These are phyloP conservation scores for Cucurbita moschata DNA, from an alignment of 306 rosid genomes.

Conservation along the genomic window DNA sequence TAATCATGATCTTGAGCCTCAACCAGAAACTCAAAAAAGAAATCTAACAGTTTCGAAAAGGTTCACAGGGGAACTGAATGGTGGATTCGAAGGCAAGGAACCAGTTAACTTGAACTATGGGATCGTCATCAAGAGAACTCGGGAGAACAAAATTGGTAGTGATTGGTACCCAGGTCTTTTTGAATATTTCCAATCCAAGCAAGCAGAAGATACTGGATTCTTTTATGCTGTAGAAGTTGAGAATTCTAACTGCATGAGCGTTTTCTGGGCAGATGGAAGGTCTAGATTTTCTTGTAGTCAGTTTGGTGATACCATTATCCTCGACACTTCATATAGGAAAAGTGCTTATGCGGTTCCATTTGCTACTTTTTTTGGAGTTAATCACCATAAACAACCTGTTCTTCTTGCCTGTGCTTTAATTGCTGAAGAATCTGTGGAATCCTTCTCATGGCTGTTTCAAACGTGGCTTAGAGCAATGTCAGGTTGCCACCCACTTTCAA, in stretches of 20 bases:
- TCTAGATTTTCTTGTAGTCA: slow-evolving; percentile 85
- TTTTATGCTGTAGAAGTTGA: slow-evolving; percentile 73
- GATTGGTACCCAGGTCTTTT: slow-evolving; percentile 68
- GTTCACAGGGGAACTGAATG: slow-evolving; percentile 44
- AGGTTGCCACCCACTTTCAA: slow-evolving; percentile 58
- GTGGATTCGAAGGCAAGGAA: slow-evolving; percentile 46
- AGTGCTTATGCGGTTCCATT: slow-evolving; percentile 64
- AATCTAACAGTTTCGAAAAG: slow-evolving; percentile 37
- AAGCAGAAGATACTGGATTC: slow-evolving; percentile 90
- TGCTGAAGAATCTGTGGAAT: slow-evolving; percentile 76
- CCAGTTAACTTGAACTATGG: slow-evolving; percentile 40
- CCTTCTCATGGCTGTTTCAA: slow-evolving; percentile 84
- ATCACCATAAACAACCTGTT: slow-evolving; percentile 90
- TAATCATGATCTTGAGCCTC: slow-evolving; percentile 60
- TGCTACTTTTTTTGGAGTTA: slow-evolving; percentile 77
- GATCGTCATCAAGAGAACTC: slow-evolving; percentile 32
- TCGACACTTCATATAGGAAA: slow-evolving; percentile 73
- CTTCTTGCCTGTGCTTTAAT: slow-evolving; percentile 89
- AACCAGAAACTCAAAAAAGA: slow-evolving; percentile 23
- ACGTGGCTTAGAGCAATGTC: slow-evolving; percentile 86
- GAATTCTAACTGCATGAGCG: slow-evolving; percentile 65
- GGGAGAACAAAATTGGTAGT: slow-evolving; percentile 65
- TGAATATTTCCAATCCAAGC: slow-evolving; percentile 75
- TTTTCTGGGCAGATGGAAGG: slow-evolving; percentile 98
- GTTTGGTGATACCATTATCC: slow-evolving; percentile 70